A percentile compares a stretch with the other conserved stretches of the same genome.
Evolutionary conservation across 2,329 filamentous ascomycete species (phyloP).

Genomic region (Cladophialophora psammophila): DNA sequence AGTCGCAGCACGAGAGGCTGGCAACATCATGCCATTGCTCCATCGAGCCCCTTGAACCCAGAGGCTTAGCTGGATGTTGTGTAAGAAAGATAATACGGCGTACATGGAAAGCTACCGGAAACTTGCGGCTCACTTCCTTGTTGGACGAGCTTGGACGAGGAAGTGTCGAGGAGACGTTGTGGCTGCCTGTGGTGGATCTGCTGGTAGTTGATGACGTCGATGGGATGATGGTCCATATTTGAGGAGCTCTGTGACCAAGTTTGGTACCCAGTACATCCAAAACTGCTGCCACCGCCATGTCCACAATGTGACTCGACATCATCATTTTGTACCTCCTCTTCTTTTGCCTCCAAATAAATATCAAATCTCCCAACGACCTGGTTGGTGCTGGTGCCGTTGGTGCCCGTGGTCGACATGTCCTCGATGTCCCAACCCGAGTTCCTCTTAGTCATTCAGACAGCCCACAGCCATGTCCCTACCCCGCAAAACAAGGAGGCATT

Average conservation of each 20-base stretch:
- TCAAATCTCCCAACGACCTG: neutral
- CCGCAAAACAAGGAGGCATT: slow-evolving; percentile 18
- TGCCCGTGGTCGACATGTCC: too few relatives aligned
- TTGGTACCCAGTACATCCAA: too few relatives aligned
- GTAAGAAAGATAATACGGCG: neutral
- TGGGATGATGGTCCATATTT: too few relatives aligned
- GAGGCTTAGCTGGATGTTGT: neutral
- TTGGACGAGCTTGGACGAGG: neutral
- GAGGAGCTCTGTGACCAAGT: too few relatives aligned
- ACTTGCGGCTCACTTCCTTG: neutral
- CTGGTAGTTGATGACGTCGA: too few relatives aligned
- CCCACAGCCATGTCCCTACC: neutral
- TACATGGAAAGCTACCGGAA: neutral
- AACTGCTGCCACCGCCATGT: too few relatives aligned
- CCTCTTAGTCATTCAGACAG: slow-evolving; percentile 17
- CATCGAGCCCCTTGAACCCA: neutral
- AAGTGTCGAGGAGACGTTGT: neutral
- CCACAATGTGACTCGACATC: too few relatives aligned
- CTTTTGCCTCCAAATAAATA: neutral
- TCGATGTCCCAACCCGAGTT: neutral
- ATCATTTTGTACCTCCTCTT: neutral
- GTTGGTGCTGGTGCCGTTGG: neutral
- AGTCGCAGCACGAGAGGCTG: slow-evolving; percentile 19
- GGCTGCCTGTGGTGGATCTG: too few relatives aligned
- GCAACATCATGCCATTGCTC: neutral